A percentile compares a stretch with the other conserved stretches of the same genome.
Conservation (phyloP, 495 filamentous ascomycete genomes). For the Aspergillus egyptiacus region DNA sequence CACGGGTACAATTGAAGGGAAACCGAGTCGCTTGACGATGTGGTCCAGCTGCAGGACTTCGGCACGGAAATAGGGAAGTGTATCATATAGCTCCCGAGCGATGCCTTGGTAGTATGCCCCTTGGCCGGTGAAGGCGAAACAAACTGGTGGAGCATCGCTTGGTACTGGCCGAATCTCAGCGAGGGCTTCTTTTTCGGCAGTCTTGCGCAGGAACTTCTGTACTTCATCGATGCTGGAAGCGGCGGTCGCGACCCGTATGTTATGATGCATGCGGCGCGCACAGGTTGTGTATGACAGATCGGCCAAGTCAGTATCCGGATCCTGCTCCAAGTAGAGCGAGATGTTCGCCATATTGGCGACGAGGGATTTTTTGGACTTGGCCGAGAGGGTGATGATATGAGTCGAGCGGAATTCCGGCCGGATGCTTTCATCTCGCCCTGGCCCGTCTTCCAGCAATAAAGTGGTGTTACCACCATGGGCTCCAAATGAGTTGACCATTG, state of each 20-base stretch:
- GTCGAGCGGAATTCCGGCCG: constrained; percentile 9
- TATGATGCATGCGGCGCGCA: constrained; percentile 33
- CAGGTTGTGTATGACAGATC: constrained; percentile 40
- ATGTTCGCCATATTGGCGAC: constrained; percentile 32
- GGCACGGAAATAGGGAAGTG: constrained; percentile 58
- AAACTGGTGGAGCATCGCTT: constrained; percentile 4
- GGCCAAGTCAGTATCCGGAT: constrained; percentile 24
- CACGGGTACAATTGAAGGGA: constrained; percentile 60
- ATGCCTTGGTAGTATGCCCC: constrained; percentile 50
- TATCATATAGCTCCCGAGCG: constrained; percentile 60
- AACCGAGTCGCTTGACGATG: constrained; percentile 59
- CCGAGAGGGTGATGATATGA: constrained; percentile 26
- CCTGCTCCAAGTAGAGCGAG: constrained; percentile 23
- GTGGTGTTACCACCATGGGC: constrained; percentile 21
- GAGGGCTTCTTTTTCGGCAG: neutral
- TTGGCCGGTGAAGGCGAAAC: constrained; percentile 34
- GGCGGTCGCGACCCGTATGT: constrained; percentile 32
- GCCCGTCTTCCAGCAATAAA: constrained; percentile 10
- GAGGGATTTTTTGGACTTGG: constrained; percentile 33
- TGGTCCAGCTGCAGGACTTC: constrained; percentile 64
- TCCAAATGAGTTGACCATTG: constrained; percentile 37
- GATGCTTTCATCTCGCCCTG: neutral
- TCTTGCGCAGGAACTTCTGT: neutral
- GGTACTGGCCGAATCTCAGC: neutral
- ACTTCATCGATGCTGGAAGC: constrained; percentile 12